phyloP scores from a whole-genome alignment of 192 early-diverging fungal genomes.

The Entomortierella parvispora region DNA sequence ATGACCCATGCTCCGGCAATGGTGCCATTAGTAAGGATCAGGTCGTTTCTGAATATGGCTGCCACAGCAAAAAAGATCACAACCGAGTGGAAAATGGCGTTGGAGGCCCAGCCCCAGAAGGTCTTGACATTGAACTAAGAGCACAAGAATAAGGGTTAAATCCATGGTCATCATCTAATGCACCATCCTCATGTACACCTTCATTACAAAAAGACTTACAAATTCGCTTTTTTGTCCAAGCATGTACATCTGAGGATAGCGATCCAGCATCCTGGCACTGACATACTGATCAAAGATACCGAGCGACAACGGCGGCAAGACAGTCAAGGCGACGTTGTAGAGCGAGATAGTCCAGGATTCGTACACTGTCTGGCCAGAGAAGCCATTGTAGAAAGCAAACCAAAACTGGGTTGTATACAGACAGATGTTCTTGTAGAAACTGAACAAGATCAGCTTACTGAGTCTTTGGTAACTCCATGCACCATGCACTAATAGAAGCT shows the following conservation, averaged over 20 bases:
- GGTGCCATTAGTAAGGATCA: conserved; percentile 74
- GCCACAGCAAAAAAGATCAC: conserved; percentile 52
- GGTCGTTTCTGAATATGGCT: conserved; percentile 72
- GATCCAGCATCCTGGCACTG: conserved; percentile 91
- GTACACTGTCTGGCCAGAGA: conserved; percentile 96
- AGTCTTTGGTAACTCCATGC: conserved; percentile 97
- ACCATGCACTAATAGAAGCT: conserved; percentile 96
- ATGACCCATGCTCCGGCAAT: conserved; percentile 91
- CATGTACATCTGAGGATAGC: conserved; percentile 98
- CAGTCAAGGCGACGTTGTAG: conserved; percentile 95
- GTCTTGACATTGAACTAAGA: conserved; percentile 79
- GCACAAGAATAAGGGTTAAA: neutral
- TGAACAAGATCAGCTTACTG: conserved; percentile 95
- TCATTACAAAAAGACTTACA: conserved; percentile 43
- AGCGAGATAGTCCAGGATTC: conserved; percentile 98
- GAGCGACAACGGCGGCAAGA: conserved; percentile 93
- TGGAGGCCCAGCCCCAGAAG: conserved; percentile 94
- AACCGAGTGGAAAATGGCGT: conserved; percentile 94
- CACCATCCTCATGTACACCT: neutral
- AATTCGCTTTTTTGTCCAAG: conserved; percentile 77
- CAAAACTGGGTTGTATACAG: conserved; percentile 99
- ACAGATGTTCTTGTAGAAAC: conserved; percentile 99
- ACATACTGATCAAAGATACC: conserved; percentile 99
- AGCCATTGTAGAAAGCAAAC: conserved; percentile 94
- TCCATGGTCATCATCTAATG: neutral